These are phyloP conservation scores for Lotmaria passim DNA, from an alignment of 208 protist genomes.

Conservation along the genomic window DNA sequence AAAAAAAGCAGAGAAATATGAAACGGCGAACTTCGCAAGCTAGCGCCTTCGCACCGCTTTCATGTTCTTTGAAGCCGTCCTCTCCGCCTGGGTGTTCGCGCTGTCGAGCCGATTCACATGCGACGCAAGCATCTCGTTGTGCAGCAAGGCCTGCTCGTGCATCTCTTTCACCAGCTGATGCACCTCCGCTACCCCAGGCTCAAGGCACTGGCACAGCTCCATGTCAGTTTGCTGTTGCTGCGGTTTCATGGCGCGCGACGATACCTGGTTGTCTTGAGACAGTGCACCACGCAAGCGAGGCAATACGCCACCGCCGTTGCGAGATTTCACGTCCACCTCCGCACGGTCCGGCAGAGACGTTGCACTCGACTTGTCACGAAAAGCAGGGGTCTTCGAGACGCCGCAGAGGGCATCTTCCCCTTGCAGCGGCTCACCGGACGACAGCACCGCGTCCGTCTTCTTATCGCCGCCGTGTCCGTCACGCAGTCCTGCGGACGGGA, in stretches of 20 bases:
- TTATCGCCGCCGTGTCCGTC: not conserved
- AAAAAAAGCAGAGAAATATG: not conserved
- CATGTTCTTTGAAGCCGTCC: not conserved
- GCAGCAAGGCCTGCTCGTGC: slow-evolving; percentile 18
- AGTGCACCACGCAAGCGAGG: not conserved
- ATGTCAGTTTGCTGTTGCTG: not conserved
- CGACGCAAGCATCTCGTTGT: slow-evolving; percentile 14
- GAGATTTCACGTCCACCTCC: no score
- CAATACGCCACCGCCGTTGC: not conserved
- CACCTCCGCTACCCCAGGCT: slow-evolving; percentile 13
- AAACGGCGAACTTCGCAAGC: not conserved
- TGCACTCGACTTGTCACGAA: no score
- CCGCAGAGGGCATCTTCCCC: not conserved
- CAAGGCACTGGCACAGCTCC: not conserved
- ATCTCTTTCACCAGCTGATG: slow-evolving; percentile 17
- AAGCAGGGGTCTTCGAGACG: no score
- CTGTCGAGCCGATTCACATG: slow-evolving; percentile 18
- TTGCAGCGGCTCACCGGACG: not conserved
- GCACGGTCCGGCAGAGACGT: no score
- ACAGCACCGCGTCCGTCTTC: not conserved
- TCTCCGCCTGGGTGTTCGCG: slow-evolving; percentile 10
- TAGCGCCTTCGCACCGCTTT: not conserved
- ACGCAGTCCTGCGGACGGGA: not conserved
- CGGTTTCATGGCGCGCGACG: no score
- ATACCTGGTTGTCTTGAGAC: not conserved